Conservation (phyloP, 495 filamentous ascomycete genomes). For the Aspergillus nidulans region DNA sequence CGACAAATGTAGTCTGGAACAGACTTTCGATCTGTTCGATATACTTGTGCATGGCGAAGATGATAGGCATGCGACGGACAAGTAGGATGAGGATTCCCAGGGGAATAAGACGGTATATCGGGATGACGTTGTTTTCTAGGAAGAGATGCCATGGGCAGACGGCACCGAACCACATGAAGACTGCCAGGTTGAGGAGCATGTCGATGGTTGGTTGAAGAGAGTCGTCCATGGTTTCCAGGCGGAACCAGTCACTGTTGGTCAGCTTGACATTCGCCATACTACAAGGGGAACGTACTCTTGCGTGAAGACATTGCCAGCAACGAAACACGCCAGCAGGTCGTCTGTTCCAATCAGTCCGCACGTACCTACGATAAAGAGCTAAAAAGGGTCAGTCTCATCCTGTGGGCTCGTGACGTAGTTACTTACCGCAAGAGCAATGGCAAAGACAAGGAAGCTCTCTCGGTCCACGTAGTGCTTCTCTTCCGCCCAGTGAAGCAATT, state of each 20-base stretch:
- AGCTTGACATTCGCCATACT: not conserved
- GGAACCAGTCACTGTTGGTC: conserved; percentile 72
- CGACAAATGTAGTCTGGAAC: conserved; percentile 74
- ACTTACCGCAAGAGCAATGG: conserved; percentile 72
- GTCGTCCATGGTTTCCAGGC: conserved; percentile 81
- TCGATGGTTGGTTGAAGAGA: conserved; percentile 88
- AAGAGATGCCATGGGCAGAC: conserved; percentile 80
- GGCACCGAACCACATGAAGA: conserved; percentile 91
- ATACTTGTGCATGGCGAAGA: conserved; percentile 66
- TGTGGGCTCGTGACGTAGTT: not conserved
- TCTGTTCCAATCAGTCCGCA: conserved; percentile 88
- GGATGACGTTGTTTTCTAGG: conserved; percentile 61
- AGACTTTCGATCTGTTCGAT: conserved; percentile 77
- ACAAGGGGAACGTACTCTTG: conserved; percentile 55
- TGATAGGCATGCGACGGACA: conserved; percentile 71
- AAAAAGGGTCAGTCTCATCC: conserved; percentile 5
- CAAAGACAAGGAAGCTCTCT: conserved; percentile 88
- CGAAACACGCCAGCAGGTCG: conserved; percentile 89
- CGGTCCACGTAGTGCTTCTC: conserved; percentile 78
- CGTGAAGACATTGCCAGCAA: conserved; percentile 87
- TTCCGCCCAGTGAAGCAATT: conserved; percentile 79
- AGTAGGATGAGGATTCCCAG: conserved; percentile 79
- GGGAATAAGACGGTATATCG: conserved; percentile 71
- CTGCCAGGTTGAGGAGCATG: conserved; percentile 74
- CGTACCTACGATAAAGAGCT: conserved; percentile 79